Percentiles rank a stretch among this genome's conserved stretches.
Evolutionary conservation across 169 alveolate species (phyloP).

Genomic region (Babesia bigemina): DNA sequence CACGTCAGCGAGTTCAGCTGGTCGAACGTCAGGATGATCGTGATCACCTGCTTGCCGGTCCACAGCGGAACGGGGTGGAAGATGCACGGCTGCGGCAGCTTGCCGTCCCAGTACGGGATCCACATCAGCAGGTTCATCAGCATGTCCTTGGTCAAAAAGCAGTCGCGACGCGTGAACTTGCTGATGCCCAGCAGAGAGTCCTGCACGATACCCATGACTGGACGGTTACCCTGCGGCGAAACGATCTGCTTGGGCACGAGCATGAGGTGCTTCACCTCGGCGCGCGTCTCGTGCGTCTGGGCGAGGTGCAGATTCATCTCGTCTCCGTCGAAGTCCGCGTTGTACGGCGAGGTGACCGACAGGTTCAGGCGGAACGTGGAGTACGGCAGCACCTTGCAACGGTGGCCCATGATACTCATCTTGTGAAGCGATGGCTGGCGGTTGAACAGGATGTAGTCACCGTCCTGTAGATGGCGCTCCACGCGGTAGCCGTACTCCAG

Average conservation of each 20-base stretch:
- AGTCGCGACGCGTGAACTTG: constrained; percentile 95
- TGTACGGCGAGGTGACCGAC: constrained; percentile 99
- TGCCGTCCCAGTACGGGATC: constrained; percentile 96
- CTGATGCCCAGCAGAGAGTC: constrained; percentile 95
- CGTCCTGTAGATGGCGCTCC: constrained; percentile 98
- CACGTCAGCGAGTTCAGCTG: constrained; percentile 63
- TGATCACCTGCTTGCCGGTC: constrained; percentile 99
- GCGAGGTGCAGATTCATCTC: constrained; percentile 99
- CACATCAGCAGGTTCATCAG: constrained; percentile 93
- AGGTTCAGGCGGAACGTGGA: constrained; percentile 98
- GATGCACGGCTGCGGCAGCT: constrained; percentile 97
- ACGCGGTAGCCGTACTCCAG: constrained; percentile 95
- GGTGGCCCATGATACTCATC: constrained; percentile 99
- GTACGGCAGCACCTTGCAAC: constrained; percentile 95
- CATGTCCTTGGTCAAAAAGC: constrained; percentile 92
- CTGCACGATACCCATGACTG: constrained; percentile 99
- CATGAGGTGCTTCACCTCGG: constrained; percentile 98
- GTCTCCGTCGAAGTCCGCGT: constrained; percentile 99
- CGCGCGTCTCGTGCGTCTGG: constrained; percentile 96
- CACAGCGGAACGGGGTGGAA: constrained; percentile 96
- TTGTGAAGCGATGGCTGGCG: constrained; percentile 99
- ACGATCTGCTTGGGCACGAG: constrained; percentile 98
- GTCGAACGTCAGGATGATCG: constrained; percentile 92
- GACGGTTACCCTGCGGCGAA: constrained; percentile 99
- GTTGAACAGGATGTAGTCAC: constrained; percentile 98